Base-by-base conservation (phyloP, 192 early-diverging fungal genomes). In the Entomortierella chlamydospora region DNA sequence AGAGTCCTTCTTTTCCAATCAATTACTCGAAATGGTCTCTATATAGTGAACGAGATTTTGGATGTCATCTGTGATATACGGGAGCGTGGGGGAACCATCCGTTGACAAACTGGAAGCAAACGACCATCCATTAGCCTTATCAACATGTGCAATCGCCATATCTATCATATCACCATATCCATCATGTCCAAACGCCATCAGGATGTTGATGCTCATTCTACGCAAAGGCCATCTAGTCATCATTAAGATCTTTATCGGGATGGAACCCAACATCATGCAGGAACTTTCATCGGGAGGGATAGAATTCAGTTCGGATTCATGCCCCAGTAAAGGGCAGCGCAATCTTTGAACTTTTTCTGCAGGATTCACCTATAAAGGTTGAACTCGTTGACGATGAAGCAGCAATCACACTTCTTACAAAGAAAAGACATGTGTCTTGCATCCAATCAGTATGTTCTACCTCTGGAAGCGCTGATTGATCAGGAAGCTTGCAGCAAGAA, bases 11-110 rank as follows among this genome's bases (percentile, higher is more conserved):
- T 64, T 64, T 64, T 64, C 61, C 61, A 64, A 64, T 64, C 61
- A 53, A 64, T 64, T 52, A 64, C 61, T 64, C 61, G 61, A 64
- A 64, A 64, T 64, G 61, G 61, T 64, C 61, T 64, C 61, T 64
- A 64, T 37, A 7, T 7, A 53, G 61, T 52, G 47, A 52, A 49
- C 37, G 33, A 37, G 45, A 43, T 43, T 41, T 62, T 60, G 41
- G 39, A 62, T 62, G 60, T 57, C 11, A 34, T 57, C 4, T 57
- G 56, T 57, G 42, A 30, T 41, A 20, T 50, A 18, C 26, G 29
- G 25, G 26, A 20, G 26, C 6, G 22, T 13, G 29, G 47, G 41
- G 33, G 41, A 53, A 64, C 49, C 61, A 64, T 64, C 61, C 61
- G 33, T 64, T 30, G 50, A 51, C 30, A 52, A 33, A 37, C 18